Conservation (phyloP, 2,329 filamentous ascomycete genomes). For the Aspergillus costaricaensis region DNA sequence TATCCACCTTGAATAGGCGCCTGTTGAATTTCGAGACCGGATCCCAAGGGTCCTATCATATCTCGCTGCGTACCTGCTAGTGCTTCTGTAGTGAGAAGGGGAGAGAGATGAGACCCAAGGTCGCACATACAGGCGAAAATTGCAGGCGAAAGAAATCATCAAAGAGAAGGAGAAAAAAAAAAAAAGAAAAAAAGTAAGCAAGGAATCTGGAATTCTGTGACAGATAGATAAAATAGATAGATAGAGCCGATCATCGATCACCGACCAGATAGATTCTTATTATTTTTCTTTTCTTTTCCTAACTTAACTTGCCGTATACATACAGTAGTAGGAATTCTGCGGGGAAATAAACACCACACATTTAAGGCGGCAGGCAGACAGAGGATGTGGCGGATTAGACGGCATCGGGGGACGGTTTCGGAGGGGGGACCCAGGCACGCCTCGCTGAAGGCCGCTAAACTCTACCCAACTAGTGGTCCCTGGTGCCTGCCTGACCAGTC, state of each 20-base stretch:
- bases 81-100: not conserved
- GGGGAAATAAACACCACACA: not conserved
- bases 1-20: not conserved
- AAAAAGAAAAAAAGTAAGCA: no score
- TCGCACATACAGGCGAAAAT: not conserved
- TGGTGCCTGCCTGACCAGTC: not conserved
- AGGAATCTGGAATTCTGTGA: not conserved
- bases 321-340: not conserved
- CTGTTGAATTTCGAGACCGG: slow-evolving; percentile 1
- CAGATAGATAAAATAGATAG: not conserved
- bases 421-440: not conserved
- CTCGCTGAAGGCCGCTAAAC: not conserved
- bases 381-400: not conserved
- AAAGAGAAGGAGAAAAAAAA: no score
- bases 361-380: no score
- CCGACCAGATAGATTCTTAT: not conserved
- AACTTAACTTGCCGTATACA: not conserved
- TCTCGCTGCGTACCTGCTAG: not conserved
- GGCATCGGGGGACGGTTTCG: not conserved
- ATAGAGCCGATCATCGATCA: not conserved
- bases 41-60: slow-evolving; percentile 6
- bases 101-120: not conserved
- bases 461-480: slow-evolving; percentile 5
- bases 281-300: not conserved
- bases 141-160: no score